Percentiles rank a stretch among this genome's conserved stretches.
Conservation (phyloP, 352 stramenopile genomes). For the Plasmopara halstedii region DNA sequence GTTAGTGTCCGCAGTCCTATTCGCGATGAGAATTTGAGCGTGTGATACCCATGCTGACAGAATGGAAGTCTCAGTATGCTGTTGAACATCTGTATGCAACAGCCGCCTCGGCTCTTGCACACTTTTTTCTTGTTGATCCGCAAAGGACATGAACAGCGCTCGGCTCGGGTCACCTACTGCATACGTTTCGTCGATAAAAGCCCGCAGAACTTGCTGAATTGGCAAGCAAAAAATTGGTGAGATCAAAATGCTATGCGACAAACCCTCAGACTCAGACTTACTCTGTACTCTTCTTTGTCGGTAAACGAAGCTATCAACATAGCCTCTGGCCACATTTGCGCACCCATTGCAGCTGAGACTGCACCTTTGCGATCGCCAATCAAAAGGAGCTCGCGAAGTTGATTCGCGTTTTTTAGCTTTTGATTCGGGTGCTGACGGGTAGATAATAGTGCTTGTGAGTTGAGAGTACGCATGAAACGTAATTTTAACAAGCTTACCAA, state of each 20-base stretch:
- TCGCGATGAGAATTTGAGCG: slow-evolving; percentile 73
- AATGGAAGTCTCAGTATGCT: slow-evolving; percentile 38
- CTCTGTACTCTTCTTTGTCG: slow-evolving; percentile 81
- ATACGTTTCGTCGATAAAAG: slow-evolving; percentile 77
- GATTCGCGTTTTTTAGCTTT: slow-evolving; percentile 34
- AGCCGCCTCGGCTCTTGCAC: slow-evolving; percentile 77
- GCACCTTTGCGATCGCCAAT: slow-evolving; percentile 69
- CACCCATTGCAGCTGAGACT: slow-evolving; percentile 64
- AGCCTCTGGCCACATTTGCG: slow-evolving; percentile 82
- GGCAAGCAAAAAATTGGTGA: slow-evolving; percentile 2
- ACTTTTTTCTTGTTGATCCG: slow-evolving; percentile 78
- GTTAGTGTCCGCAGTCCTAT: slow-evolving; percentile 74
- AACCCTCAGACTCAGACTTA: slow-evolving; percentile 10
- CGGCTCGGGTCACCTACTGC: slow-evolving; percentile 64
- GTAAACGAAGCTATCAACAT: slow-evolving; percentile 84
- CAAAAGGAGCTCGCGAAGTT: slow-evolving; percentile 65
- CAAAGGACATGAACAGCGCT: slow-evolving; percentile 73
- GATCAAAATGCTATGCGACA: not conserved
- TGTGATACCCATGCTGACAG: slow-evolving; percentile 71
- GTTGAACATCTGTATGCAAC: slow-evolving; percentile 31
- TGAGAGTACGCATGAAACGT: not conserved
- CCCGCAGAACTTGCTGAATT: slow-evolving; percentile 50
- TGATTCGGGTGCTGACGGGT: slow-evolving; percentile 43
- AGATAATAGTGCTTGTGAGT: slow-evolving; percentile 4
- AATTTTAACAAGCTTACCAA: slow-evolving; percentile 17